Evolutionary conservation across 2,329 filamentous ascomycete species (phyloP).

Genomic region (Aureobasidium sp.): DNA sequence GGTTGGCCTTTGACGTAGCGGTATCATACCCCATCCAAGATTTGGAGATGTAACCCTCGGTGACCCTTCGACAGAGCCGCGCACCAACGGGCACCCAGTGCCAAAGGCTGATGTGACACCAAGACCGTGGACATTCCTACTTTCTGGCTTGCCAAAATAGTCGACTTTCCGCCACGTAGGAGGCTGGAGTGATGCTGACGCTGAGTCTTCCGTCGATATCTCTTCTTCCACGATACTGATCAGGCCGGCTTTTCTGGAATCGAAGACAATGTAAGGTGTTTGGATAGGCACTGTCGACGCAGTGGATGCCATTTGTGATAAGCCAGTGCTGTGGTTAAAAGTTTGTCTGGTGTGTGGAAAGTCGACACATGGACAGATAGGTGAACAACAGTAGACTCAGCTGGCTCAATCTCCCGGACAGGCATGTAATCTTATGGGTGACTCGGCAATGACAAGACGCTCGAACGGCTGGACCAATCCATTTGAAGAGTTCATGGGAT

Average conservation of each 20-base stretch:
- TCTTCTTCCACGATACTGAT: slow-evolving; percentile 5
- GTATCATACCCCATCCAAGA: neutral
- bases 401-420: slow-evolving; percentile 1
- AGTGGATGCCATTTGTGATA: neutral
- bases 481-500: slow-evolving; percentile 3
- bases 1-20: neutral
- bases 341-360: neutral
- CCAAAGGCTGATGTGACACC: neutral
- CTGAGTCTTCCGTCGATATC: neutral
- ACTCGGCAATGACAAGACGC: slow-evolving; percentile 1
- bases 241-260: neutral
- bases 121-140: neutral
- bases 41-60: neutral
- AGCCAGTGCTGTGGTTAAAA: neutral
- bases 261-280: neutral
- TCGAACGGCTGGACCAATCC: slow-evolving; percentile 3
- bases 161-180: neutral
- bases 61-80: neutral
- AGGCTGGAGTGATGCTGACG: neutral
- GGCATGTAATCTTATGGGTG: slow-evolving; percentile 1
- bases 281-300: neutral
- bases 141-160: neutral
- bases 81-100: neutral
- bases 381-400: neutral
- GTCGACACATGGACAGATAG: neutral